phyloP scores from a whole-genome alignment of 345 rosid species.

The Dipteronia sinensis region DNA sequence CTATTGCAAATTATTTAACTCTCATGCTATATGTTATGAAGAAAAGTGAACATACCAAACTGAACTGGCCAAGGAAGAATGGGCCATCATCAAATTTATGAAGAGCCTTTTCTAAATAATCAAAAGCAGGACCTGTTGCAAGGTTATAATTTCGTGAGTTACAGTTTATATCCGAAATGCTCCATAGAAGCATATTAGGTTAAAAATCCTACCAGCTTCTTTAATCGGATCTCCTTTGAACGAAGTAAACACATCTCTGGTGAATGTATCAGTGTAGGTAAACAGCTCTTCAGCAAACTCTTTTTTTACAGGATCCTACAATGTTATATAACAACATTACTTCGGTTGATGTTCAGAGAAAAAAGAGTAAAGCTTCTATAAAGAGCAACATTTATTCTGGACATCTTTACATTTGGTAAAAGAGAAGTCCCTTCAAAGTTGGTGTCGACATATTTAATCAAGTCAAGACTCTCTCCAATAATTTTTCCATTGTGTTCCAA shows the following conservation, averaged over 20 bases:
- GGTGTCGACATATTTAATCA: constrained; percentile 72
- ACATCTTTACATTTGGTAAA: constrained; percentile 54
- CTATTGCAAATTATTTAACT: neutral
- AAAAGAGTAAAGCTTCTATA: neutral
- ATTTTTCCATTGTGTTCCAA: constrained; percentile 90
- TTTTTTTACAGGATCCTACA: constrained; percentile 69
- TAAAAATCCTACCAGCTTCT: constrained; percentile 51
- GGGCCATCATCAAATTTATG: constrained; percentile 77
- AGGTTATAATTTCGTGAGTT: constrained; percentile 14
- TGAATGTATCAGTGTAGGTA: constrained; percentile 58
- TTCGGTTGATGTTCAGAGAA: neutral
- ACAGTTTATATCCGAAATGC: neutral
- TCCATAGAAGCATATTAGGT: neutral
- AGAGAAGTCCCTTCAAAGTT: constrained; percentile 88
- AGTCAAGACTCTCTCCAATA: constrained; percentile 85
- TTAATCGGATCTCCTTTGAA: constrained; percentile 63
- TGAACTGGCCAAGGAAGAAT: constrained; percentile 81
- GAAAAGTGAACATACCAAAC: constrained; percentile 52
- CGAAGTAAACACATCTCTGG: constrained; percentile 35
- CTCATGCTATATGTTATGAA: neutral
- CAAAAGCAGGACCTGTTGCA: constrained; percentile 65
- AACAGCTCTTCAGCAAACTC: constrained; percentile 68
- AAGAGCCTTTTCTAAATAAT: constrained; percentile 70
- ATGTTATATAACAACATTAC: constrained; percentile 14
- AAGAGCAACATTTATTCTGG: neutral